These are phyloP conservation scores for Saprolegnia parasitica DNA, from an alignment of 352 stramenopile genomes.

Conservation along the genomic window DNA sequence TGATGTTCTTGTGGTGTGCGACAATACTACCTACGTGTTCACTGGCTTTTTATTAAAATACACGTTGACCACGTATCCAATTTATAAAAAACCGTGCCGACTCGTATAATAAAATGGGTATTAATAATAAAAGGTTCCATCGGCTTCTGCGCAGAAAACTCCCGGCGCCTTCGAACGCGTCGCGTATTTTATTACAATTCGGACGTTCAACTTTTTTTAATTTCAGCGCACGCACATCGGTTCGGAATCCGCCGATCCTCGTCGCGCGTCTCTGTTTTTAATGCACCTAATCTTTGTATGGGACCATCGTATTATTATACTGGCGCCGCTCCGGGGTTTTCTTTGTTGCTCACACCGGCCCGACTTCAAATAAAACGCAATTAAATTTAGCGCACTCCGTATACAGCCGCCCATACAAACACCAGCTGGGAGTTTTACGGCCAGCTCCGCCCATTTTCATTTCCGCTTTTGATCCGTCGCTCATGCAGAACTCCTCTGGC, in stretches of 20 bases:
- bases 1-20: too few relatives aligned
- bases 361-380: constrained; percentile 28
- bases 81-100: not conserved
- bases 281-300: not conserved
- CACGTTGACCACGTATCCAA: too few relatives aligned
- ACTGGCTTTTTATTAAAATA: too few relatives aligned
- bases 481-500: constrained; percentile 29
- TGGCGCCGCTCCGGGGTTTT: constrained; percentile 6
- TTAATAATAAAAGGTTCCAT: not conserved
- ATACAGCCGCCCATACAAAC: constrained; percentile 20
- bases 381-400: not conserved
- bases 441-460: constrained; percentile 18
- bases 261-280: not conserved
- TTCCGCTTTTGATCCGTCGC: constrained; percentile 21
- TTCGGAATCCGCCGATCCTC: not conserved
- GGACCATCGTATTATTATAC: constrained; percentile 19
- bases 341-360: constrained; percentile 24
- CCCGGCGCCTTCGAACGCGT: not conserved
- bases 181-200: not conserved
- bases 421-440: not conserved
- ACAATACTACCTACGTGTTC: too few relatives aligned
- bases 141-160: not conserved
- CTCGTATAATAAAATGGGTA: not conserved
- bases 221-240: not conserved
- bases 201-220: constrained; percentile 11